Percentiles rank a stretch among this genome's conserved stretches.
Evolutionary conservation across 2,329 filamentous ascomycete species (phyloP).

Genomic region (Hypocrella siamensis): DNA sequence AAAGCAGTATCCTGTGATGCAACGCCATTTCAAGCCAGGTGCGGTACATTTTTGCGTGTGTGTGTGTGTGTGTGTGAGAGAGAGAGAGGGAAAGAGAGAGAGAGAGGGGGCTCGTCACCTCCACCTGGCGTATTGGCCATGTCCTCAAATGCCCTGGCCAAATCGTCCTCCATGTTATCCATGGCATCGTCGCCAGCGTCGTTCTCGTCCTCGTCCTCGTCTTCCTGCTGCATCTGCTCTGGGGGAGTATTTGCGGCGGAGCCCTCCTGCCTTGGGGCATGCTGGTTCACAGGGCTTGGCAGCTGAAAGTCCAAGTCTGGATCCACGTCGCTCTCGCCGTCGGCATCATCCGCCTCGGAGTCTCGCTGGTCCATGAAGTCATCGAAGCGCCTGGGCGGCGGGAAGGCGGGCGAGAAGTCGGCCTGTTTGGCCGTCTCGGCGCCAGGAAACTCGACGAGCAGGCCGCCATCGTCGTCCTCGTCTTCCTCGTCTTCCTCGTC

Average conservation of each 20-base stretch:
- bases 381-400: constrained; percentile 32
- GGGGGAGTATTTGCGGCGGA: too few relatives aligned
- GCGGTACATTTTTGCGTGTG: too few relatives aligned
- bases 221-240: constrained; percentile 12
- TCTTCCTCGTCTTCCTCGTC: constrained; percentile 37
- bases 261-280: constrained; percentile 15
- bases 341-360: constrained; percentile 25
- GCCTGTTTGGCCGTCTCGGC: constrained; percentile 22
- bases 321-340: constrained; percentile 31
- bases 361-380: constrained; percentile 34
- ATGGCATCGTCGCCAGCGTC: constrained; percentile 7
- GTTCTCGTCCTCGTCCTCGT: constrained; percentile 9
- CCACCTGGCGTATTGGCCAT: constrained; percentile 33
- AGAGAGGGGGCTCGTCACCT: neutral
- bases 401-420: constrained; percentile 34
- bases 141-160: constrained; percentile 33
- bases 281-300: constrained; percentile 34
- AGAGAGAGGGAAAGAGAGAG: too few relatives aligned
- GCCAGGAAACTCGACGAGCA: constrained; percentile 45
- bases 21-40: too few relatives aligned
- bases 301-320: constrained; percentile 35
- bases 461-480: constrained; percentile 34
- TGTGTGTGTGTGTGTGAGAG: too few relatives aligned
- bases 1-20: too few relatives aligned
- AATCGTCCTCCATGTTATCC: constrained; percentile 18